Conservation (phyloP, 805 yeast species). For the Saturnispora serradocipensis region DNA sequence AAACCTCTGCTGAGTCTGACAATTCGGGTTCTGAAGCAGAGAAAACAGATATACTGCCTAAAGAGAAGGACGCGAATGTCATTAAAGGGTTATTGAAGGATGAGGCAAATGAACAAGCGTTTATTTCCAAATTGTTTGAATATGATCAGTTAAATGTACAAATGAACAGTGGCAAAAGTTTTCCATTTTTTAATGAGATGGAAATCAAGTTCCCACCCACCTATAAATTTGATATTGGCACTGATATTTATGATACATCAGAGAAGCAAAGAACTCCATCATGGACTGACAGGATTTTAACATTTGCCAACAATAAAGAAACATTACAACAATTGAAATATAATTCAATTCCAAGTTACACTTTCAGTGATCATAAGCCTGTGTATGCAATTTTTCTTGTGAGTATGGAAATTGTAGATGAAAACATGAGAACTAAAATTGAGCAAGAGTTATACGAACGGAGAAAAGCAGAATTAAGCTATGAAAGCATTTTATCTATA, state of each 20-base stretch:
- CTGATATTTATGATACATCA: constrained; percentile 72
- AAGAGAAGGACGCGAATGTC: constrained; percentile 3
- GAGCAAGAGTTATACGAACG: constrained; percentile 46
- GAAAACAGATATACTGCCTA: background rate
- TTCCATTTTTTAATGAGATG: constrained; percentile 76
- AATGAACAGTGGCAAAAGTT: constrained; percentile 64
- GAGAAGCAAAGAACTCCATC: constrained; percentile 93
- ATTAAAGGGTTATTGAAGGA: constrained; percentile 2
- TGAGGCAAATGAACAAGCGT: constrained; percentile 11
- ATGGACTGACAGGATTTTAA: constrained; percentile 90
- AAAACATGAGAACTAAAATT: constrained; percentile 38
- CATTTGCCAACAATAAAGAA: constrained; percentile 42
- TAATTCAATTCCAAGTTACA: constrained; percentile 44
- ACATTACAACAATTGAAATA: constrained; percentile 51
- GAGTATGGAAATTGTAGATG: constrained; percentile 56
- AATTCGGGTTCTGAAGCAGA: background rate
- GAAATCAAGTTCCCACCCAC: constrained; percentile 82
- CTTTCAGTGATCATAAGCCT: constrained; percentile 86
- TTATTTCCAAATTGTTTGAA: constrained; percentile 38
- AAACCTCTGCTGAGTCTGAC: background rate
- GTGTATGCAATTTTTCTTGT: constrained; percentile 68
- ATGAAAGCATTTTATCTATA: constrained; percentile 13
- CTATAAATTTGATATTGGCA: constrained; percentile 86
- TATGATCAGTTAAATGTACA: constrained; percentile 74
- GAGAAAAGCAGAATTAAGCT: constrained; percentile 33